These are phyloP conservation scores for Corchorus olitorius DNA, from an alignment of 345 rosid genomes.

Conservation along the genomic window DNA sequence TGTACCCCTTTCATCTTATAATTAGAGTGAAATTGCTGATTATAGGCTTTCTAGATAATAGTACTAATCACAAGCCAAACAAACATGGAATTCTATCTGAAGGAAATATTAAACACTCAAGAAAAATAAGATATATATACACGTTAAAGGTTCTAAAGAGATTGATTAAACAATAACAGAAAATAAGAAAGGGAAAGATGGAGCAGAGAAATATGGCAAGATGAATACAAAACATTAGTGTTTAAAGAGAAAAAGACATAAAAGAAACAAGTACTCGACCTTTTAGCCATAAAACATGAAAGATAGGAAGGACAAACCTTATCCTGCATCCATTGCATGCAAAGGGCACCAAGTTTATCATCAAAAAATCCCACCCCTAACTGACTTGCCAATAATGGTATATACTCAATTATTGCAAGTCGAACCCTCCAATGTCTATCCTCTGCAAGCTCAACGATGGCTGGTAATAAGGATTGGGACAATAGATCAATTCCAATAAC, in stretches of 20 bases:
- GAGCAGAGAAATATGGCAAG: not conserved
- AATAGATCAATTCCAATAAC: slow-evolving; percentile 95
- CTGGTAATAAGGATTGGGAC: slow-evolving; percentile 90
- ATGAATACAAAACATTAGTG: not conserved
- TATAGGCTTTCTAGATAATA: not conserved
- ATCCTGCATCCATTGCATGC: slow-evolving; percentile 98
- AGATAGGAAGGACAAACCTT: slow-evolving; percentile 53
- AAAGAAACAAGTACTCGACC: not conserved
- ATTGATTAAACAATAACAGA: not conserved
- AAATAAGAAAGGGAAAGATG: not conserved
- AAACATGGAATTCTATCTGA: too few species aligned
- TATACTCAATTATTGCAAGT: slow-evolving; percentile 94
- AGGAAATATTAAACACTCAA: not conserved
- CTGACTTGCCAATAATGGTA: slow-evolving; percentile 92
- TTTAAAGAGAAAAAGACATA: not conserved
- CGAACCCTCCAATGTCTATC: slow-evolving; percentile 98
- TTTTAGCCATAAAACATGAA: slow-evolving; percentile 1
- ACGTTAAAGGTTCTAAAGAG: not conserved
- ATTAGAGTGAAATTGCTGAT: not conserved
- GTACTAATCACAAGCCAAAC: not conserved
- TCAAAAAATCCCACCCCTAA: slow-evolving; percentile 92
- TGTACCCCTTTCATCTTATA: not conserved
- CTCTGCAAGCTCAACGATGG: slow-evolving; percentile 97
- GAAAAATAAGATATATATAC: not conserved
- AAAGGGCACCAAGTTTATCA: slow-evolving; percentile 89